A percentile compares a stretch with the other conserved stretches of the same genome.
These are phyloP conservation scores for Gleditsia sinensis DNA, from an alignment of 306 rosid genomes.

Conservation along the genomic window DNA sequence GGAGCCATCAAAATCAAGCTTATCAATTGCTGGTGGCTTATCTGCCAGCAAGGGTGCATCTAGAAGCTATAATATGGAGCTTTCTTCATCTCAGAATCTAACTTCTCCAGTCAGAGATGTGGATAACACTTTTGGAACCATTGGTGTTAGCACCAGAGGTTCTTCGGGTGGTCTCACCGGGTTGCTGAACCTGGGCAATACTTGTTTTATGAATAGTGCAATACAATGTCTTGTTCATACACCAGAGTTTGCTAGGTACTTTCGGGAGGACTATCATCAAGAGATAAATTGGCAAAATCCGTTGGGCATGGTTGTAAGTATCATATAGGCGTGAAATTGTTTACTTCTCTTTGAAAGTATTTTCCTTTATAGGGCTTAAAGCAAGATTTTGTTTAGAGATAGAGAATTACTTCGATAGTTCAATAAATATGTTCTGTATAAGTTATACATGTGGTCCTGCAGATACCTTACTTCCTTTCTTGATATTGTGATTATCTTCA, in stretches of 20 bases:
- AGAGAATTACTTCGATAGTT: conserved; percentile 5
- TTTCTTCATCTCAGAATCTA: conserved; percentile 57
- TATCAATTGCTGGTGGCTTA: conserved; percentile 83
- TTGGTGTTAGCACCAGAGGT: conserved; percentile 90
- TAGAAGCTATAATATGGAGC: conserved; percentile 60
- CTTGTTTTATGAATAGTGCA: conserved; percentile 99
- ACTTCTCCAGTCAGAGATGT: conserved; percentile 67
- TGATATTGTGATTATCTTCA: neutral
- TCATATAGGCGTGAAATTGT: conserved; percentile 39
- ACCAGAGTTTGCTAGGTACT: conserved; percentile 90
- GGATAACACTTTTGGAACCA: conserved; percentile 60
- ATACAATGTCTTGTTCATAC: conserved; percentile 98
- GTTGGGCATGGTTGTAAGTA: conserved; percentile 98
- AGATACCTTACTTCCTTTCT: neutral
- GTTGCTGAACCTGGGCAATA: conserved; percentile 92
- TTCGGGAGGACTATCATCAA: conserved; percentile 92
- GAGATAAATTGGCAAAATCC: conserved; percentile 96
- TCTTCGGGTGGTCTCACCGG: conserved; percentile 91
- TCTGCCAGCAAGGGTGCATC: conserved; percentile 79
- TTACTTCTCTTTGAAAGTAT: conserved; percentile 30
- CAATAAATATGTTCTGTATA: conserved; percentile 2
- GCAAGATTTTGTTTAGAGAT: conserved; percentile 23
- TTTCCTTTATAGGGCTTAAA: conserved; percentile 17
- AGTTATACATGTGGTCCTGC: neutral
- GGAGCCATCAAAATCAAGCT: conserved; percentile 81